Conservation (phyloP, 116 monocot genomes). For the Iris pallida region DNA sequence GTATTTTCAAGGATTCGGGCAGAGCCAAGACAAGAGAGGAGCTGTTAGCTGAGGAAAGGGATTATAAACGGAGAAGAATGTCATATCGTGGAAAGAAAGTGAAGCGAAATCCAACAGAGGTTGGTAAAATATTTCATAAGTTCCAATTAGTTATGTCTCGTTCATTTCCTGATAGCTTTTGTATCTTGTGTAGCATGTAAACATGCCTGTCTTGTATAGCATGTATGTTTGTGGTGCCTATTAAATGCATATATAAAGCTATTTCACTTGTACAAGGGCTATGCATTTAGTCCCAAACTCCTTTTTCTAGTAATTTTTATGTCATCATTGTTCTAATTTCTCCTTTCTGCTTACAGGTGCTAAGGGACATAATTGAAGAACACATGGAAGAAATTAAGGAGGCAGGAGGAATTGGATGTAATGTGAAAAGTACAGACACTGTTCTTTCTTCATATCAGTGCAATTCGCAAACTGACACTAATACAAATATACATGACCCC, state of each 20-base stretch:
- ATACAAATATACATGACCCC: constrained; percentile 4
- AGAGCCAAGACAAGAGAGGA: constrained; percentile 82
- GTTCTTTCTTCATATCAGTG: constrained; percentile 2
- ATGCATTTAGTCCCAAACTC: background rate
- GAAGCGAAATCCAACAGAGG: constrained; percentile 74
- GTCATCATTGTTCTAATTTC: background rate
- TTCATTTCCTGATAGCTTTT: background rate
- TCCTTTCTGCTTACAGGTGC: constrained; percentile 39
- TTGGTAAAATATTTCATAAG: constrained; percentile 13
- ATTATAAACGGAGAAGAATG: constrained; percentile 92
- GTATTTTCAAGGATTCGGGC: constrained; percentile 36
- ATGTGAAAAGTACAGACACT: constrained; percentile 29
- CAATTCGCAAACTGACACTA: constrained; percentile 8
- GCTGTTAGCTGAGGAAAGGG: constrained; percentile 91
- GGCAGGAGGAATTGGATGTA: constrained; percentile 61
- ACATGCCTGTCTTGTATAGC: background rate
- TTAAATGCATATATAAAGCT: background rate
- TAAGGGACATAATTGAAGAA: constrained; percentile 85
- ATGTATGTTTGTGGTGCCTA: background rate
- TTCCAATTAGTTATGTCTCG: background rate
- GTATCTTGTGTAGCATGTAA: background rate
- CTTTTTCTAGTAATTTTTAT: background rate
- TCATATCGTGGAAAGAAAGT: constrained; percentile 97
- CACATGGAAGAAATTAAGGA: constrained; percentile 86
- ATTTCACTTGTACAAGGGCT: background rate